Conservation (phyloP, 495 filamentous ascomycete genomes). For the Neurospora tetraspora region DNA sequence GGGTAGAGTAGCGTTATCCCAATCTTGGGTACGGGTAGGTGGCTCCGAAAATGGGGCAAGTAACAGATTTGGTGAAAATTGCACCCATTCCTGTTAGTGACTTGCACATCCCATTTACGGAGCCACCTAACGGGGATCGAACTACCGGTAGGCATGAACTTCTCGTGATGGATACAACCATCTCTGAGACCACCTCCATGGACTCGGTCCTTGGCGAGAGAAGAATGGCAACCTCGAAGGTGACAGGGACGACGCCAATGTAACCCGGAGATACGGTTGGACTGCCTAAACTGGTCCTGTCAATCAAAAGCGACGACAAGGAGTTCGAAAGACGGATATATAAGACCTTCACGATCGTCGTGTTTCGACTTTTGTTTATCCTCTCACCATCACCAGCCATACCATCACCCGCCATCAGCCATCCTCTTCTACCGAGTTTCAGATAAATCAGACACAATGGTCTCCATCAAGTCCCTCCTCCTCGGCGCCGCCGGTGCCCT, state of each 20-base stretch:
- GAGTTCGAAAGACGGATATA: not conserved
- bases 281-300: not conserved
- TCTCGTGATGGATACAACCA: not conserved
- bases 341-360: not conserved
- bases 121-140: not conserved
- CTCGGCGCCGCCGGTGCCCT: conserved; percentile 6
- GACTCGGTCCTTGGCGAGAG: not conserved
- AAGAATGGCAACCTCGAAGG: not conserved
- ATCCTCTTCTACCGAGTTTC: not conserved
- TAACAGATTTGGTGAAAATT: too few species aligned
- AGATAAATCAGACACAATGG: conserved; percentile 5
- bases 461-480: conserved; percentile 11
- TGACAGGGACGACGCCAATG: not conserved
- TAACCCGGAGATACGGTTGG: not conserved
- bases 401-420: not conserved
- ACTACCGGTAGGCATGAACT: not conserved
- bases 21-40: not conserved
- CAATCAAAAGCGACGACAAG: not conserved
- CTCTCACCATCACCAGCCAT: not conserved
- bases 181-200: not conserved
- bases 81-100: too few species aligned
- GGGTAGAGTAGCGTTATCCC: not conserved
- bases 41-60: too few species aligned
- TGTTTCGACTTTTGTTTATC: not conserved
- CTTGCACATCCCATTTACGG: too few species aligned